Conservation (phyloP, 345 rosid species). For the Sonneratia alba region DNA sequence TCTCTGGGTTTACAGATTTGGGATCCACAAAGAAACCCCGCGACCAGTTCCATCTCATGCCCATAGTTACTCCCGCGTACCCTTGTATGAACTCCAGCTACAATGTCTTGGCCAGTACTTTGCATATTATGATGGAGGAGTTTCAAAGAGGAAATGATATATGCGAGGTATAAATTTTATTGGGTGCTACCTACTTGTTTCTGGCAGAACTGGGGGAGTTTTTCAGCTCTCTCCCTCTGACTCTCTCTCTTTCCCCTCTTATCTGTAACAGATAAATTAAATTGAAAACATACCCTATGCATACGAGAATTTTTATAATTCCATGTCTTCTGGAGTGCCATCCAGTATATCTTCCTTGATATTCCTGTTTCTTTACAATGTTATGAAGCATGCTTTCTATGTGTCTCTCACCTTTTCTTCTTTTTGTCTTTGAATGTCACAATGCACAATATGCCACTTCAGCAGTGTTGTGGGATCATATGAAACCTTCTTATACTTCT, state of each 20-base stretch:
- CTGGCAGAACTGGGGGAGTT: neutral
- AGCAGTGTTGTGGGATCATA: no score
- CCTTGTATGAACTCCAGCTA: slow-evolving; percentile 98
- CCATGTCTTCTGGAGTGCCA: neutral
- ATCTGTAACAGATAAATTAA: neutral
- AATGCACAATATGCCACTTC: no score
- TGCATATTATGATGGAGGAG: slow-evolving; percentile 84
- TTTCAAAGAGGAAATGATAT: slow-evolving; percentile 87
- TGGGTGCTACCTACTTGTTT: neutral
- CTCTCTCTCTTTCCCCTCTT: neutral
- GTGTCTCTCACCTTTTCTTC: neutral
- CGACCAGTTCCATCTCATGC: slow-evolving; percentile 86
- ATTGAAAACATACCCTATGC: neutral
- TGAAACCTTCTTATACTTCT: neutral
- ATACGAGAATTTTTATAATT: neutral
- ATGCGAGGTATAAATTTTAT: slow-evolving; percentile 60
- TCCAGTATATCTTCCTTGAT: neutral
- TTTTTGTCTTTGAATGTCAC: no score
- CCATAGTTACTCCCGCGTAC: slow-evolving; percentile 96
- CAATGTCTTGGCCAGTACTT: slow-evolving; percentile 81
- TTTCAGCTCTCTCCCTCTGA: neutral
- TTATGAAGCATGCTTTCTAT: no score
- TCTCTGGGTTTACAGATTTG: slow-evolving; percentile 88
- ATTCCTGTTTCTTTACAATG: neutral
- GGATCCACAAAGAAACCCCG: slow-evolving; percentile 88